Evolutionary conservation across 202 grass and related monocot genomes (phyloP), one percentile per base, ranked within the genome.

Genomic region (Bolboschoenoplectus hybrid): DNA sequence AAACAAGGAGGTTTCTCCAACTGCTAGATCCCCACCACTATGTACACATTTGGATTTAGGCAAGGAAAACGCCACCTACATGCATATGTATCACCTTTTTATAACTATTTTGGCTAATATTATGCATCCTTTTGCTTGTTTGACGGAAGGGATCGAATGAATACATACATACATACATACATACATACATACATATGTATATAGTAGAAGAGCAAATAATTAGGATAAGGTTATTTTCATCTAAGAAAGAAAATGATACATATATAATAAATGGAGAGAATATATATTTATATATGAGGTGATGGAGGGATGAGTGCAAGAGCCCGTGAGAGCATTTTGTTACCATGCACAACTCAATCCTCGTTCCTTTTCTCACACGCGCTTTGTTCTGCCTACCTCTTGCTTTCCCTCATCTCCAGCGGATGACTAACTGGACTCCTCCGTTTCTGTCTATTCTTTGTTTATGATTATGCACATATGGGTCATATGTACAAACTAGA

Each of bases 251-350:
- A 19, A 71, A 71, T 13, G 39, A 7, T 7, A 1, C 20, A 36
- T 67, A 68, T 71, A 26, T 26, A 26, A 26, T 26, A 71, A 45
- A n/a, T 6, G 14, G 64, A 39, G 64, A 67, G 26, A 50, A 50
- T 50, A 7, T 9, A 56, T 10, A 63, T 26, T 8, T 36, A 73
- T 74, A 74, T 26, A 57, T 77, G 74, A 77, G 74, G 50, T 17
- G 32, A 77, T 11, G 34, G 74, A 56, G 73, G 20, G 74, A 77
- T 77, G 43, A 17, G 34, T 77, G 74, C 74, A 56, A 56, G 34
- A 77, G 74, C 74, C 74, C 74, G 74, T 77, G 74, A 77, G 50
- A 77, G 26, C 32, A 38, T 77, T 77, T 77, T 77, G 74, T 77
- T 77, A 6, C 49, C 74, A 77, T 77, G 74, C 74, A 77, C 74